Evolutionary conservation across 371 early-diverging fungal species (phyloP), one percentile per base, ranked within the genome.

Genomic region (Aphelidium insulamus): DNA sequence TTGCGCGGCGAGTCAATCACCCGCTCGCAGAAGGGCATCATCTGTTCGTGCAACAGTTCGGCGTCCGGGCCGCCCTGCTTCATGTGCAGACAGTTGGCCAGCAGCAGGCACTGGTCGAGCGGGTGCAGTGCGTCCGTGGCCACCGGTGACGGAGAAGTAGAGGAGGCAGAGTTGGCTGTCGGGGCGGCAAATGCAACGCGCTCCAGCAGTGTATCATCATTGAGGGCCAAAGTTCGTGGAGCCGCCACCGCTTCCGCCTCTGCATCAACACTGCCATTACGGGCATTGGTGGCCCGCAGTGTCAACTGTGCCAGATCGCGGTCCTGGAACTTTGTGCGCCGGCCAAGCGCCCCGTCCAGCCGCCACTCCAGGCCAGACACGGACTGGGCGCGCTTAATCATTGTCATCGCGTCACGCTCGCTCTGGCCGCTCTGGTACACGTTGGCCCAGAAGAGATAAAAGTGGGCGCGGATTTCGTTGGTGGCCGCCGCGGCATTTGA

Each of bases 201-300:
- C 39, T 95, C 92, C 40, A 95, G 50, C 19, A 95, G 35, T 0
- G 81, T 78, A 38, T 95, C 95, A 46, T 90, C 87, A 40, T 92
- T 79, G 28, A 85, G 53, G 26, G 52, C 67, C 30, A 92, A 36
- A 11, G 60, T 68, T 30, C 70, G 72, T 5, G 86, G 87, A 14
- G 50, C 39, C 16, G 27, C 25, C 17, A 21, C n/a, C 23, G 9
- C 20, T 7, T 40, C 39, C 9, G 17, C 33, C 2, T 34, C 34
- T 26, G 22, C 35, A 1, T 26, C 30, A n/a, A 32, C 52, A 14
- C 45, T 52, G 26, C 50, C 46, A 6, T 59, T 42, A 9, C 47
- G 35, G n/a, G 61, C 55, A 46, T 77, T 79, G 41, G 76, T 69
- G 0, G 90, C 90, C 10, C 78, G 40, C 4, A 95, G 57, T n/a